A percentile compares a stretch with the other conserved stretches of the same genome.
Conservation (phyloP, 441 rosid species). For the Raphanus hybrid region DNA sequence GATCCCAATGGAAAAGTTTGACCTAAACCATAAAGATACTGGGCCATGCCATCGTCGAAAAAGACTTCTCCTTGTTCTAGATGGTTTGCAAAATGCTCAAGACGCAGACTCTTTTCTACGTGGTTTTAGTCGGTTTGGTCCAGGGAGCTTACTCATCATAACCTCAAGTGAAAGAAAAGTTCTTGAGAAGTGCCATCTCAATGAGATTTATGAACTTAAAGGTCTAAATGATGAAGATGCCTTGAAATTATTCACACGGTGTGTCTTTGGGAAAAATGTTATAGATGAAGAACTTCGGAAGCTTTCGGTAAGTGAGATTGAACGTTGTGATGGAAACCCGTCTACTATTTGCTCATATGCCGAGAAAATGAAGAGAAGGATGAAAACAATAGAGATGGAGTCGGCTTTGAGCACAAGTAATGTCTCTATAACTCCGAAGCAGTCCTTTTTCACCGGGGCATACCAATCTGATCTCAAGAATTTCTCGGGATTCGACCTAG, state of each 20-base stretch:
- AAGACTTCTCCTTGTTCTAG: background rate
- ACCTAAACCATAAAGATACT: background rate
- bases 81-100: background rate
- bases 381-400: background rate
- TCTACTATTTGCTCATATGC: slow-evolving; percentile 23
- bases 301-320: background rate
- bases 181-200: background rate
- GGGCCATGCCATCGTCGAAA: background rate
- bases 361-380: slow-evolving; percentile 6
- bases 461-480: background rate
- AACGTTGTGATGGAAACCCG: slow-evolving; percentile 32
- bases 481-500: background rate
- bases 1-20: background rate
- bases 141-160: slow-evolving; percentile 8
- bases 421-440: background rate
- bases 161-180: background rate
- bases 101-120: background rate
- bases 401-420: background rate
- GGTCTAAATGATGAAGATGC: background rate
- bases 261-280: background rate
- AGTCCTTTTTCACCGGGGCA: background rate
- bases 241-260: background rate
- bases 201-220: slow-evolving; percentile 14
- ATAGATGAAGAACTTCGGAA: background rate
- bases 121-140: background rate